Base-by-base conservation (phyloP, 768 basidiomycete species). In the Auricularia sp. region DNA sequence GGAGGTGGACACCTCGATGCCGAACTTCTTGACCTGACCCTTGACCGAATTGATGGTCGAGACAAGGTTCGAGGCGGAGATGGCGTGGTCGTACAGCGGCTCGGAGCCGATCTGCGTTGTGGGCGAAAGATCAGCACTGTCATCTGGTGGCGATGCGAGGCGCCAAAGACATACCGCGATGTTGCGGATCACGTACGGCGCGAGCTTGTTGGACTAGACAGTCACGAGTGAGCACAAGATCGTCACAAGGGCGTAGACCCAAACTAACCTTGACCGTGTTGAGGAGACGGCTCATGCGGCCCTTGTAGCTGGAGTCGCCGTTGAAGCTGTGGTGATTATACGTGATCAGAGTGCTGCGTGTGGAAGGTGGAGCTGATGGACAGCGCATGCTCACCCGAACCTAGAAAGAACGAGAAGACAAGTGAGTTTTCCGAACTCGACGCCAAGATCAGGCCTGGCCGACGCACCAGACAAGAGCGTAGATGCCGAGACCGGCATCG, bases 1-100 rank as follows among this genome's bases (percentile, higher is more conserved):
- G 10, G 67, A 68, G 13, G 66, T 69, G n/a, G 69, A 66, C 37
- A 69, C 67, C 51, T 56, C 45, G 61, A 69, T 67, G 21, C 65
- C 67, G 56, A 58, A 64, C 33, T 61, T 37, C 29, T 36, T 56
- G 34, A 65, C 62, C 14, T 61, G 62, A 54, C 44, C 58, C 62
- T 68, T 68, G 61, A 69, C 59, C 35, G 67, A 61, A 16, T 61
- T 11, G 47, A 68, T 61, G 11, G 67, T 45, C 34, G 62, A 54
- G 16, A 63, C 67, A 13, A 68, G 67, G 11, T 58, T 61, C 24
- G 37, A 34, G 3, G 66, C 37, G 35, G 66, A 66, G 8, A 63
- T 62, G 14, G 66, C 66, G 29, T 66, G 61, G 58, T 66, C 66
- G 47, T 36, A 66, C 33, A 66, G 63, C 3, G 66, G 56, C 66